Base-by-base conservation (phyloP, 306 rosid genomes). In the Aeschynomene evenia region DNA sequence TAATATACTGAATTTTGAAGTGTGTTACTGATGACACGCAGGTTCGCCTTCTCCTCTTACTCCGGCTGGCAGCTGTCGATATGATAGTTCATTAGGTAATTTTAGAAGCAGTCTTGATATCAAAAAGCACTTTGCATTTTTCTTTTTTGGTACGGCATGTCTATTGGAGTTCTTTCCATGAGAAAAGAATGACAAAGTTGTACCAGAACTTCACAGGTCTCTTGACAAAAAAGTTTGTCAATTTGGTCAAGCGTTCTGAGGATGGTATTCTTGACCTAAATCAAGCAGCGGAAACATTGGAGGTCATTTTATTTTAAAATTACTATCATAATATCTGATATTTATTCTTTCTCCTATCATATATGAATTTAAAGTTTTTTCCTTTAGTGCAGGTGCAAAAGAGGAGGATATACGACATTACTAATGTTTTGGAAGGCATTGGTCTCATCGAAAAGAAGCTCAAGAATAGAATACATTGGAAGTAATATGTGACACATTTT, bases 391-490 rank as follows among this genome's bases (percentile, higher is more conserved):
- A 95, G 99, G 99, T 95, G 70, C 97, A 95, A 74, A 95, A 95
- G 86, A 91, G 99, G 78, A 88, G 99, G 74, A 95, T 95, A 80
- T 95, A 95, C 77, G 99, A 95, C 84, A 95, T 95, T 63, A 95
- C 99, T 63, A 95, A 95, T 75, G 99, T 95, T 71, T 75, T 95
- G 87, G 99, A 95, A 85, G 99, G 99, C 84, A 85, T 95, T 78
- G 99, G 96, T 71, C 99, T 95, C 75, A 95, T 95, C 15, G 99
- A 95, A 86, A 95, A 95, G 86, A 95, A 87, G 73, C 84, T 91
- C 56, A 95, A 95, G 81, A 95, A 95, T 84, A 89, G 87, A 70
- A 91, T 95, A 74, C 96, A 80, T 66, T 95, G 99, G 97, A 95
- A 91, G 99, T 95, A 95, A 86, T 81, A 23, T 70, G 74, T 80